Conservation (phyloP, 208 protist species). For the Leishmania aethiopica region DNA sequence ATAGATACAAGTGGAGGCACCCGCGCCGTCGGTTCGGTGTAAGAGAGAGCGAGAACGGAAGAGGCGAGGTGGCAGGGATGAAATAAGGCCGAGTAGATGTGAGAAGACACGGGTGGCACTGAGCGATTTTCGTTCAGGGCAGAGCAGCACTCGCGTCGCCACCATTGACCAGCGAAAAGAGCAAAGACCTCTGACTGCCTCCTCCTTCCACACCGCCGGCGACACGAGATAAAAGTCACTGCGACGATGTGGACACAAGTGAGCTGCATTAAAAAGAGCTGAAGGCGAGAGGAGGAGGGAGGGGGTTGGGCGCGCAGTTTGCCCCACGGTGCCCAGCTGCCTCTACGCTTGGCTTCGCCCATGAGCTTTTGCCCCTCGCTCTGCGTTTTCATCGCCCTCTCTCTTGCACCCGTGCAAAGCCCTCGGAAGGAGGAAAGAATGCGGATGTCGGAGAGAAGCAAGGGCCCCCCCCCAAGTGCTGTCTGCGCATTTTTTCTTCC, state of each 20-base stretch:
- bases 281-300: background rate
- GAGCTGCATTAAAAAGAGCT: background rate
- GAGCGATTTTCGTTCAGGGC: background rate
- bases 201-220: background rate
- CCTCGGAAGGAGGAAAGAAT: background rate
- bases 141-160: background rate
- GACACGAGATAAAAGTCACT: background rate
- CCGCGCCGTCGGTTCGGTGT: background rate
- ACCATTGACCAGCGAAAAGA: background rate
- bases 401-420: background rate
- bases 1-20: background rate
- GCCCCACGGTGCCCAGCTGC: background rate
- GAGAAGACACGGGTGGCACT: background rate
- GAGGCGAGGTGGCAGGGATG: background rate
- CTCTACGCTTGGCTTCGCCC: background rate
- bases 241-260: background rate
- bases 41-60: background rate
- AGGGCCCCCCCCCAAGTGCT: background rate
- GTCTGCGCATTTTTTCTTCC: background rate
- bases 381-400: background rate
- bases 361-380: background rate
- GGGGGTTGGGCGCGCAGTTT: too few relatives aligned
- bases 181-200: background rate
- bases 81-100: background rate
- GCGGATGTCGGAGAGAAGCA: background rate